Evolutionary conservation across 371 early-diverging fungal genomes (phyloP).

Genomic region (Apophysomyces sp.): DNA sequence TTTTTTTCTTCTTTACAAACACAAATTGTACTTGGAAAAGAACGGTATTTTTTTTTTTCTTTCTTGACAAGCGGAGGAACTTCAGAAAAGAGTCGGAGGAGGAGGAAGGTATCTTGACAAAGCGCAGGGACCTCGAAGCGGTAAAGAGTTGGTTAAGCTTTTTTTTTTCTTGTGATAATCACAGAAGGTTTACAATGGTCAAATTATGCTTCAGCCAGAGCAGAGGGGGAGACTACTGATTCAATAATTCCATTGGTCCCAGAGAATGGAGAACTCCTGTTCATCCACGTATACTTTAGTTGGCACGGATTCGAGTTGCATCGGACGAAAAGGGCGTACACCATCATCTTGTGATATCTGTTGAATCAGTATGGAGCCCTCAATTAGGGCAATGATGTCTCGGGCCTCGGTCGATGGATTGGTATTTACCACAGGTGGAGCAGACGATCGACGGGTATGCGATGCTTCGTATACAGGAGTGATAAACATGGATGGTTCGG

Average conservation of each 20-base stretch:
- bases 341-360: neutral
- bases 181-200: too few relatives aligned
- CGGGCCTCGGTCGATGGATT: neutral
- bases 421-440: neutral
- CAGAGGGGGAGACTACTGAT: neutral
- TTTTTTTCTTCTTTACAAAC: neutral
- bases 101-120: neutral
- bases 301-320: neutral
- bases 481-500: neutral
- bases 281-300: neutral
- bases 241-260: neutral
- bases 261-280: neutral
- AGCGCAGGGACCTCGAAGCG: neutral
- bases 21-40: neutral
- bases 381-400: neutral
- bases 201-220: too few relatives aligned
- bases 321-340: neutral
- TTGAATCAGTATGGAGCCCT: neutral
- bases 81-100: too few relatives aligned
- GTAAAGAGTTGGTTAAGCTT: neutral
- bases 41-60: neutral
- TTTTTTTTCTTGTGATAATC: neutral
- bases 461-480: neutral
- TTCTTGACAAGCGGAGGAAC: neutral
- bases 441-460: neutral